Evolutionary conservation across 2,329 filamentous ascomycete species (phyloP).

Genomic region (Zasmidium citrigriseum): DNA sequence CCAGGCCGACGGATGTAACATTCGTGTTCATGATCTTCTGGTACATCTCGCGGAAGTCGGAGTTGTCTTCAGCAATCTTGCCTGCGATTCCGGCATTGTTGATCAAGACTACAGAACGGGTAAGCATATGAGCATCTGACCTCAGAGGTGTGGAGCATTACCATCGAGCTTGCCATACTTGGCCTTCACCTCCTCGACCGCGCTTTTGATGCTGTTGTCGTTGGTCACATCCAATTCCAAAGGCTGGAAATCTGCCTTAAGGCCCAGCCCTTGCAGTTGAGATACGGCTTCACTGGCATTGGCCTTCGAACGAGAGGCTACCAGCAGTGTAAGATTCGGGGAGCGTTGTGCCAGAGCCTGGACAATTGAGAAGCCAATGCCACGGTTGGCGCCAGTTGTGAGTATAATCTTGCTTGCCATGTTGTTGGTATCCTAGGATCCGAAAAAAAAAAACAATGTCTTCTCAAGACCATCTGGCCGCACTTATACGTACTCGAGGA

Average conservation of each 20-base stretch:
- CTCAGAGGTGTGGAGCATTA: conserved; percentile 4
- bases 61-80: conserved; percentile 29
- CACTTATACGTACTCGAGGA: no score
- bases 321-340: conserved; percentile 30
- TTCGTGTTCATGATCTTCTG: conserved; percentile 39
- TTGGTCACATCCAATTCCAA: conserved; percentile 33
- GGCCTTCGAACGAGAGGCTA: conserved; percentile 30
- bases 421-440: not conserved
- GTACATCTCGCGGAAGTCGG: conserved; percentile 37
- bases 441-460: no score
- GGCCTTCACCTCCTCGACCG: conserved; percentile 20
- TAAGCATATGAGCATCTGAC: not conserved
- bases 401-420: conserved; percentile 17
- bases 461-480: no score
- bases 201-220: conserved; percentile 28
- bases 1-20: conserved; percentile 45
- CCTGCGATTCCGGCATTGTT: conserved; percentile 43
- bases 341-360: conserved; percentile 26
- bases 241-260: conserved; percentile 26
- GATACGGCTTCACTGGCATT: conserved; percentile 32
- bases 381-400: conserved; percentile 25
- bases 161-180: conserved; percentile 32
- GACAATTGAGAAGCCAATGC: conserved; percentile 25
- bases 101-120: conserved; percentile 36
- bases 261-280: conserved; percentile 23